Evolutionary conservation across 768 basidiomycete species (phyloP), one percentile per base, ranked within the genome.

Genomic region (Dendrothele bispora): DNA sequence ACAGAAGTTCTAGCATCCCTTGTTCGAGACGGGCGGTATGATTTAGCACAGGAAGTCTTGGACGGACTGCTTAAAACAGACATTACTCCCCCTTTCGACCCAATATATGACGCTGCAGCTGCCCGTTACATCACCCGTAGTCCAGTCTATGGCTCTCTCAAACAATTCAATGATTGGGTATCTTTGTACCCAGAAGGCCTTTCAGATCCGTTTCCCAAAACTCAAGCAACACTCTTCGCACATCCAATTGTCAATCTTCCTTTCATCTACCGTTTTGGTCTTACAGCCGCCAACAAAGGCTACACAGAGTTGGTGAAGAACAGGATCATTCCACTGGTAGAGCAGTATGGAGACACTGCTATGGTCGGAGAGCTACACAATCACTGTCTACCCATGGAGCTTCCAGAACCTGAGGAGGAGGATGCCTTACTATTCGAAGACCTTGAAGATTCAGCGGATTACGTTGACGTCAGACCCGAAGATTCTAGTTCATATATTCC

Each of bases 221-320:
- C 30, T 32, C 30, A n/a, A n/a, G 30, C 10, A 11, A 40, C 54
- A 12, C 56, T 74, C 51, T 36, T 57, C 14, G 34, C 43, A 14
- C 61, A 70, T 12, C 66, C 72, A 14, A 53, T 66, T n/a, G 57
- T 57, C 10, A 57, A 71, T 8, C 56, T 79, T 21, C 42, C 59
- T 1, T 63, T 78, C 21, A 50, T 78, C 14, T 55, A 70, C 46
- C 66, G 60, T 12, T 77, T 81, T 40, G 78, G 71, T 17, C 45
- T 71, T 36, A 60, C 71, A 4, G 65, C 69, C n/a, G 73, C 74
- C 3, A 61, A 65, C 15, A 82, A 78, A 53, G 83, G 83, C 0
- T 75, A 74, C 47, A 47, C 30, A 5, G 5, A 34, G 14, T 28
- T 66, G 6, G 58, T 66, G 8, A 28, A 54, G 30, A 39, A 56